Evolutionary conservation across 306 rosid species (phyloP), one percentile per base, ranked within the genome.

Genomic region (Gastrolobium bilobum): DNA sequence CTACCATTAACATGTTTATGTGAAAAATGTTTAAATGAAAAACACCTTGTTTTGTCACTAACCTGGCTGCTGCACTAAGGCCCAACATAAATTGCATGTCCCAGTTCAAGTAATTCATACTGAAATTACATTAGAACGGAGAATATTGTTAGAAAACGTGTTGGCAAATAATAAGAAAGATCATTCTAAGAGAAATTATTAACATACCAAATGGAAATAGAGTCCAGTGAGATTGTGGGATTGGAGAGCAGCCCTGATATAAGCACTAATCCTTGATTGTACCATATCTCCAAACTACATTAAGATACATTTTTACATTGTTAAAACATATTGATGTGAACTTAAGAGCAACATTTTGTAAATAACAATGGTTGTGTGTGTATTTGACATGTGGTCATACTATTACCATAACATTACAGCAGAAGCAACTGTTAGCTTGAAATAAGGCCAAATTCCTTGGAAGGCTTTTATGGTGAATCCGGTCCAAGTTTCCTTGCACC

Each of bases 1-100:
- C 3, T 9, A 10, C n/a, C 51, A 46, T 46, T 4, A 46, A 10
- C 51, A 46, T 9, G n/a, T 46, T 10, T 46, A 0, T 9, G 6
- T 31, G 37, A 0, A 30, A 58, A 5, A 10, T 2, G 14, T 46
- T 46, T 46, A 10, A 9, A 46, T 46, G 51, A 46, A 46, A 10
- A 58, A 33, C 14, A 31, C 2, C 0, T 31, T 31, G 7, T 51
- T 42, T 9, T 8, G 15, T 76, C 15, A 70, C 84, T 43, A 68
- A 90, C 97, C 97, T 92, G 72, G 92, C 89, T 68, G 91, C 96
- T 79, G 90, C 83, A 63, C 89, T 79, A 40, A 92, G 88, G 38
- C 97, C 97, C 54, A 92, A 76, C 92, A 90, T 84, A 48, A 90
- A 85, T 37, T 85, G 84, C 73, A 92, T 78, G 79, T 88, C 91